Evolutionary conservation across 2,329 filamentous ascomycete species (phyloP), one percentile per base, ranked within the genome.

Genomic region (Aspergillus fumigatiaffinis): DNA sequence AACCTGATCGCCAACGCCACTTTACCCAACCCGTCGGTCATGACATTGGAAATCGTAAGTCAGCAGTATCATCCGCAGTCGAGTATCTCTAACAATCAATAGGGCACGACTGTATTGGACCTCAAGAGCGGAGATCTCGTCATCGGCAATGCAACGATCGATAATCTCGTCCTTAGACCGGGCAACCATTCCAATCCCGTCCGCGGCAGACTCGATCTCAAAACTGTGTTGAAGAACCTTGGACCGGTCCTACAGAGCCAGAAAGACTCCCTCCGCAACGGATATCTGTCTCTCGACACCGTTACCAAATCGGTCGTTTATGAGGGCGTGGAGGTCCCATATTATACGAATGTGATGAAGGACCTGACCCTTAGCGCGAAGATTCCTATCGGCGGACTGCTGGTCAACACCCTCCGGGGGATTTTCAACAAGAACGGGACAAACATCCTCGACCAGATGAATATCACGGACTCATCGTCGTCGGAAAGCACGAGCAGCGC

Each of bases 11-110:
- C 80, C 63, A 79, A 76, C 50, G 79, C 82, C 53, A 76, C 71
- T 35, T 80, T 87, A 42, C 82, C 82, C 55, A 87, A 86, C 65
- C 83, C 82, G 0, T 83, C 82, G 1, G 74, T 83, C 28, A 70
- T 84, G 68, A 84, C 79, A 3, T 68, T 85, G 50, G 76, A 79
- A 49, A 78, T 86, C 58, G 68, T 70, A 62, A n/a, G 67, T 58
- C 6, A 12, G 28, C 1, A 14, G 44, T 6, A 23, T 12, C 2
- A 8, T 12, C 20, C 32, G 20, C 23, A 9, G 25, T 17, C 14
- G 42, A 9, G 0, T 8, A 26, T 7, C n/a, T 3, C 25, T 23
- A 42, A 42, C 6, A 41, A 23, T 3, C 17, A 32, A 17, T 29
- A 70, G 68, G 84, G 83, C 59, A 81, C 82, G 56, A 78, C 84